phyloP scores from a whole-genome alignment of 768 basidiomycete genomes.

The Trametes coccinea region DNA sequence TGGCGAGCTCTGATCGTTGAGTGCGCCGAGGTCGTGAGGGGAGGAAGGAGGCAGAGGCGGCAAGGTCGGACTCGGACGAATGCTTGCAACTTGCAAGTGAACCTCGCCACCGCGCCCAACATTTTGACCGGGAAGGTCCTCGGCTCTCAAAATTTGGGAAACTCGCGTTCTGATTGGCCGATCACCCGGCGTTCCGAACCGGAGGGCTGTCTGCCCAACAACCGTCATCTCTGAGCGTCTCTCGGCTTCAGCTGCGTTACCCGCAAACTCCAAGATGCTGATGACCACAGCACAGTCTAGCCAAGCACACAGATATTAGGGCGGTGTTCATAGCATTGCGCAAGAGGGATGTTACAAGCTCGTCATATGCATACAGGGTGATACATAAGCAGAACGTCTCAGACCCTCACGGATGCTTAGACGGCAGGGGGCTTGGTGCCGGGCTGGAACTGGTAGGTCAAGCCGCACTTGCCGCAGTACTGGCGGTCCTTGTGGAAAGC shows the following conservation, averaged over 20 bases:
- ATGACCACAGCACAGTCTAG: no score
- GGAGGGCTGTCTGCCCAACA: neutral
- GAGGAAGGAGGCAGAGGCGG: neutral
- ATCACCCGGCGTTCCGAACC: neutral
- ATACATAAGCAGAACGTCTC: conserved; percentile 20
- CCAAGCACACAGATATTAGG: neutral
- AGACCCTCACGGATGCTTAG: conserved; percentile 35
- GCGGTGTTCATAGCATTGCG: conserved; percentile 21
- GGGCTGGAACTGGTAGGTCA: conserved; percentile 84
- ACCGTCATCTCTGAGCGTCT: neutral
- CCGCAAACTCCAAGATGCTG: no score
- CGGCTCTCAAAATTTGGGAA: conserved; percentile 14
- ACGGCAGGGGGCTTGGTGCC: conserved; percentile 77
- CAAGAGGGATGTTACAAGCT: conserved; percentile 15
- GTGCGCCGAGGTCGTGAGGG: neutral
- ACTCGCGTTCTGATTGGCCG: conserved; percentile 12
- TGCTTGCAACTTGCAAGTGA: conserved; percentile 3
- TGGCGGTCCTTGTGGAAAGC: conserved; percentile 98
- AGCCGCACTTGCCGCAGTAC: conserved; percentile 94
- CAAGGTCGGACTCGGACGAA: neutral
- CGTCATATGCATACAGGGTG: conserved; percentile 24
- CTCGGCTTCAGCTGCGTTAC: no score
- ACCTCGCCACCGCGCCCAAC: neutral
- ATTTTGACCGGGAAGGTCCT: conserved; percentile 19
- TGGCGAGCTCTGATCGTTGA: conserved; percentile 6